Evolutionary conservation across 176 grass and related monocot genomes (phyloP), one percentile per base, ranked within the genome.

Genomic region (Eragrostis curvula): DNA sequence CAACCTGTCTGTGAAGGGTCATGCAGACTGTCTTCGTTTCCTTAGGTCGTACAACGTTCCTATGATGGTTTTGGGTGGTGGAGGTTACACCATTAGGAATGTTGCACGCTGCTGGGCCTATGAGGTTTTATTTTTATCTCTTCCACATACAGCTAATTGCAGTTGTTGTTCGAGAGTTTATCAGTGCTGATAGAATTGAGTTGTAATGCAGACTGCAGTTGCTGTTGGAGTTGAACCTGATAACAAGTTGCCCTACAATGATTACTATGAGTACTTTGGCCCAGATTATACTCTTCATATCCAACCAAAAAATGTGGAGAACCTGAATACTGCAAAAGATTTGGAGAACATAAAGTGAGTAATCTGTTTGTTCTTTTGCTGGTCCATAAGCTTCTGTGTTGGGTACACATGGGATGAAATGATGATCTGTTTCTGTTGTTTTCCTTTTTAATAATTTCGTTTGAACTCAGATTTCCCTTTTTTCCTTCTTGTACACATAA

Each of bases 41-140:
- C 78, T 97, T 63, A 84, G 94, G 78, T 97, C 94, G 10, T 97
- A 85, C 85, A 97, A 94, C 85, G 57, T 97, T 80, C 94, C 94
- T 59, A 64, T 97, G 80, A 94, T 97, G 92, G 87, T 97, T 73
- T 74, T 97, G 70, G 94, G 94, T 60, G 94, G 94, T 79, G 94
- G 94, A 57, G 94, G 94, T 18, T 97, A 97, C 81, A 97, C 94
- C 28, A 94, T 97, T 21, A 87, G 92, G 58, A 97, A 97, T 87
- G 94, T 97, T 79, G 94, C 94, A 75, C 87, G 94, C 78, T 97
- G 94, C 77, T 97, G 94, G 94, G 90, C 87, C 68, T 97, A 97
- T 52, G 94, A 97, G 94, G 94, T 97, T 48, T 75, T 83, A 16
- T n/a, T 66, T 75, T 71, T 75, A 21, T 59, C 60, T 71, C 48